Percentiles rank a stretch among this genome's conserved stretches.
Conservation (phyloP, 2,329 filamentous ascomycete genomes). For the Endoconidiophora laricicola region DNA sequence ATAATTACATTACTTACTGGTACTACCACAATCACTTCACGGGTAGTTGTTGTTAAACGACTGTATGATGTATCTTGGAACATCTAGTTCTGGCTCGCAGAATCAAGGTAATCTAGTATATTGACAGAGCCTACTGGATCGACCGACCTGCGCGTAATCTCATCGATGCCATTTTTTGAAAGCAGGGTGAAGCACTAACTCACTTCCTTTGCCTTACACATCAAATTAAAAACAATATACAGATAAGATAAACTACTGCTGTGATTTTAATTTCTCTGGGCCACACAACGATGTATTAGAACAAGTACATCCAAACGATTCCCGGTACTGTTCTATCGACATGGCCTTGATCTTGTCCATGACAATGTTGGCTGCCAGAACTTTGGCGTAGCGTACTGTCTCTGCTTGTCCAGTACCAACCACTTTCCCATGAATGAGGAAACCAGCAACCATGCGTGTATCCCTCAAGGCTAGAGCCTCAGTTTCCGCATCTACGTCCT, state of each 20-base stretch:
- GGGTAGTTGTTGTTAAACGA: too few relatives aligned
- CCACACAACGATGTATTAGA: constrained; percentile 1
- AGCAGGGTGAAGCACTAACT: too few relatives aligned
- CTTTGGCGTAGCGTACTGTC: constrained; percentile 58
- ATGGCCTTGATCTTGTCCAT: constrained; percentile 30
- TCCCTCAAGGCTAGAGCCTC: constrained; percentile 23
- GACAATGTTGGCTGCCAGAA: constrained; percentile 45
- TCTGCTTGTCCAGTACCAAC: constrained; percentile 43
- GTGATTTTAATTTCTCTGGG: constrained; percentile 12
- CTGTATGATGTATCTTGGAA: too few relatives aligned
- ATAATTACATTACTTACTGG: too few relatives aligned
- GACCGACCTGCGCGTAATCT: too few relatives aligned
- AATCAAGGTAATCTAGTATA: too few relatives aligned
- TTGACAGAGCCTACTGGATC: too few relatives aligned
- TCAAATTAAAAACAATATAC: too few relatives aligned
- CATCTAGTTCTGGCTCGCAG: too few relatives aligned
- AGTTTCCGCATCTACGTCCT: constrained; percentile 25
- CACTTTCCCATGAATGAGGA: constrained; percentile 59
- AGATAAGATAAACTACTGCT: not conserved
- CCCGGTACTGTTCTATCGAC: constrained; percentile 39
- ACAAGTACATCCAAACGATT: constrained; percentile 49
- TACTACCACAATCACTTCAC: too few relatives aligned
- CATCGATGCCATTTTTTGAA: too few relatives aligned
- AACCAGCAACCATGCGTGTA: constrained; percentile 47
- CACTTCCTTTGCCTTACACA: too few relatives aligned